A percentile compares a stretch with the other conserved stretches of the same genome.
Conservation (phyloP, 108 stramenopile genomes). For the Fragilariopsis cylindrus region DNA sequence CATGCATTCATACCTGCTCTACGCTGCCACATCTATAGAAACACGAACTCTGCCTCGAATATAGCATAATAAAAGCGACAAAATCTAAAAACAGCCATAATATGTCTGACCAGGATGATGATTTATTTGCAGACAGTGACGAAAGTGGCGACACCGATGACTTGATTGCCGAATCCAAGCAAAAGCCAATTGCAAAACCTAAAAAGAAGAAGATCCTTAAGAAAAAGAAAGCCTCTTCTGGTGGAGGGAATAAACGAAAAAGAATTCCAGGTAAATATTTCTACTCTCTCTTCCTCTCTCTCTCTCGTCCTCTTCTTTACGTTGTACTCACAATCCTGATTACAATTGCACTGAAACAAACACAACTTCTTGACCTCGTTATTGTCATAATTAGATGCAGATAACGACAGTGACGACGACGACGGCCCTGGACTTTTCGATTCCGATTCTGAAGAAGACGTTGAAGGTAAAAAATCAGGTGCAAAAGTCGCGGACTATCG, state of each 20-base stretch:
- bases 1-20: too few species aligned
- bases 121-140: conserved; percentile 76
- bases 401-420: conserved; percentile 50
- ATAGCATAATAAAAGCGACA: not conserved
- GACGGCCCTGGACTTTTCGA: conserved; percentile 55
- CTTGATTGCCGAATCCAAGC: conserved; percentile 54
- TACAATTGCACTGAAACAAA: too few species aligned
- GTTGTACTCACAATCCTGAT: not conserved
- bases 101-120: conserved; percentile 75
- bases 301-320: not conserved
- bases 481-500: conserved; percentile 5
- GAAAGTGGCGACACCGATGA: conserved; percentile 79
- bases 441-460: conserved; percentile 64
- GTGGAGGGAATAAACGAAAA: conserved; percentile 31
- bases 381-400: conserved; percentile 31
- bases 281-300: not conserved
- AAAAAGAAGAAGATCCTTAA: conserved; percentile 49
- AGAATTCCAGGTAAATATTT: conserved; percentile 50
- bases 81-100: not conserved
- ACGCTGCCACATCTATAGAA: too few species aligned
- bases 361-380: too few species aligned
- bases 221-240: conserved; percentile 31
- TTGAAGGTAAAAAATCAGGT: not conserved
- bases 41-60: too few species aligned
- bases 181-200: conserved; percentile 44